Conservation (phyloP, 139 green algal genomes). For the Chlamydomonas incerta region DNA sequence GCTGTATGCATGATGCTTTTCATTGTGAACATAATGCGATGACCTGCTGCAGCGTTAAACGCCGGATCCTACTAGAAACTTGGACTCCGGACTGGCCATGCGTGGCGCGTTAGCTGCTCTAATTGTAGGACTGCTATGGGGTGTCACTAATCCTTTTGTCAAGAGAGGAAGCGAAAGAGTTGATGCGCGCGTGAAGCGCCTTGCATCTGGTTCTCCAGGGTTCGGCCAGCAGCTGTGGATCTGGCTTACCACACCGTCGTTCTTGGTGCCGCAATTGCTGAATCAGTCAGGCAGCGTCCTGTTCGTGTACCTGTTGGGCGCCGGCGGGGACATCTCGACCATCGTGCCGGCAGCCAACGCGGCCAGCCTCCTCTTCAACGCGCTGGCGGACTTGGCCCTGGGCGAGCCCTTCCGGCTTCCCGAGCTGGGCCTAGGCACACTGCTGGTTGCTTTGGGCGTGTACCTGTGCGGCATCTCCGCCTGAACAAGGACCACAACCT, state of each 20-base stretch:
- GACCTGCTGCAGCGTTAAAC: too few relatives aligned
- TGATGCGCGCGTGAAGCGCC: neutral
- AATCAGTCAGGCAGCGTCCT: constrained; percentile 67
- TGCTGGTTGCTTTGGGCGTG: constrained; percentile 69
- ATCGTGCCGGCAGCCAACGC: constrained; percentile 82
- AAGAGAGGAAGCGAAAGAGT: constrained; percentile 52
- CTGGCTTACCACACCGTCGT: constrained; percentile 38
- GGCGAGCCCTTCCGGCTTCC: constrained; percentile 63
- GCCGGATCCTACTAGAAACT: too few relatives aligned
- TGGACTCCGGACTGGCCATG: too few relatives aligned
- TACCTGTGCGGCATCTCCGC: constrained; percentile 61
- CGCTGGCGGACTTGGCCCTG: constrained; percentile 70
- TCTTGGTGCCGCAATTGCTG: constrained; percentile 47
- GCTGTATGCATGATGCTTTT: too few relatives aligned
- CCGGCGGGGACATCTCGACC: constrained; percentile 55
- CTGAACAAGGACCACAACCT: neutral
- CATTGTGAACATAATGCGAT: too few relatives aligned
- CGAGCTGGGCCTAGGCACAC: constrained; percentile 55
- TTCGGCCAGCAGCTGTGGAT: neutral
- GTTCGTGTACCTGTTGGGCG: constrained; percentile 67
- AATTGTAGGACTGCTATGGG: constrained; percentile 69
- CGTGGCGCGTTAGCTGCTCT: constrained; percentile 26
- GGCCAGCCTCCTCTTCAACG: constrained; percentile 68
- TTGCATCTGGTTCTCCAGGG: too few relatives aligned
- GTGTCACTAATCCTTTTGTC: constrained; percentile 78